phyloP scores from a whole-genome alignment of 805 yeast species.

The Clavispora asparagi region DNA sequence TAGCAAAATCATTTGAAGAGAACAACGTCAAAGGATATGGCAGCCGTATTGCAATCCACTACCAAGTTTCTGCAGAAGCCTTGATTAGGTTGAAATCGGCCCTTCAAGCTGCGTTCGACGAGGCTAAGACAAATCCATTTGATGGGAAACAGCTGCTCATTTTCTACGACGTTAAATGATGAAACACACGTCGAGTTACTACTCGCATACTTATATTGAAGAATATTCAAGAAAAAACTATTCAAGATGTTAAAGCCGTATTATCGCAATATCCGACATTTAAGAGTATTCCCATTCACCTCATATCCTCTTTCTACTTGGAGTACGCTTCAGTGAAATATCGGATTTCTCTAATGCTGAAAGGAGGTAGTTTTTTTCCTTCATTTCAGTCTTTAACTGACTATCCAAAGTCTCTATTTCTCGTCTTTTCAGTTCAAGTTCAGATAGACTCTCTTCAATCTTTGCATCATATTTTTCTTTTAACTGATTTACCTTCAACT shows the following conservation, averaged over 20 bases:
- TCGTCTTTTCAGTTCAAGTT: constrained; percentile 41
- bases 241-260: too few species aligned
- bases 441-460: constrained; percentile 38
- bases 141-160: constrained; percentile 4
- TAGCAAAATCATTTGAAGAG: constrained; percentile 18
- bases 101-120: constrained; percentile 11
- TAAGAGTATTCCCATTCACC: too few species aligned
- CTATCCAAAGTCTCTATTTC: constrained; percentile 49
- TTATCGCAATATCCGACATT: background rate
- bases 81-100: constrained; percentile 21
- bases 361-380: constrained; percentile 18
- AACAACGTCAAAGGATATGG: constrained; percentile 12
- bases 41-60: constrained; percentile 29
- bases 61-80: constrained; percentile 28
- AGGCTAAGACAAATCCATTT: constrained; percentile 12
- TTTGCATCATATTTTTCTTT: constrained; percentile 22
- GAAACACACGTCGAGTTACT: background rate
- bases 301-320: background rate
- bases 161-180: constrained; percentile 6
- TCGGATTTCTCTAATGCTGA: constrained; percentile 6
- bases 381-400: constrained; percentile 33
- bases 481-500: constrained; percentile 59
- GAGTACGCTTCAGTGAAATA: background rate
- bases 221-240: too few species aligned
- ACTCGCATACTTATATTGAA: background rate